Evolutionary conservation across 176 grass and related monocot species (phyloP).

Genomic region (Carex littledalei): DNA sequence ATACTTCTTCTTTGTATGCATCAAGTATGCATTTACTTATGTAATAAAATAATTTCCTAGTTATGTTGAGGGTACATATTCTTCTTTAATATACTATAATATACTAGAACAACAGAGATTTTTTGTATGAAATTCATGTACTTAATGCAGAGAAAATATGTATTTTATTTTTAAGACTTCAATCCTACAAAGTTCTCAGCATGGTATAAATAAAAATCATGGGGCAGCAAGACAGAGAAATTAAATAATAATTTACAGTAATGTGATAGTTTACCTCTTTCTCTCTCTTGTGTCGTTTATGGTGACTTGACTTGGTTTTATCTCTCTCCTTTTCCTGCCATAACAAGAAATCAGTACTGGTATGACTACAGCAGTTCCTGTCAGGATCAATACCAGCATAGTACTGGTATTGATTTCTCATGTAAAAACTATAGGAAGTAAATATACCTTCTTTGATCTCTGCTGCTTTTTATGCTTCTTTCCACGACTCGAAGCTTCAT

Average conservation of each 20-base stretch:
- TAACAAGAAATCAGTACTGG: neutral
- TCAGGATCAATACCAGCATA: neutral
- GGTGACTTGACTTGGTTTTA: neutral
- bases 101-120: neutral
- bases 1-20: neutral
- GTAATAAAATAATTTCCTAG: neutral
- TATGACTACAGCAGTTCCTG: neutral
- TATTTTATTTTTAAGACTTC: neutral
- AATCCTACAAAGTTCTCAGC: neutral
- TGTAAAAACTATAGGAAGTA: neutral
- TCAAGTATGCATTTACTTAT: neutral
- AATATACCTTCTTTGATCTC: constrained; percentile 12
- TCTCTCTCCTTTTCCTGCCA: neutral
- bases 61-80: neutral
- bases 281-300: constrained; percentile 9
- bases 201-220: neutral
- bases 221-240: neutral
- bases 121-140: neutral
- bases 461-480: constrained; percentile 12
- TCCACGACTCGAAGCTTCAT: neutral
- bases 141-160: neutral
- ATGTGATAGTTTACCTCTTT: constrained; percentile 21
- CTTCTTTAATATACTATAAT: neutral
- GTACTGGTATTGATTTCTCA: neutral
- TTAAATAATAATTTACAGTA: neutral